A percentile compares a stretch with the other conserved stretches of the same genome.
Conservation (phyloP, 257 asterid species). For the Solanum appendiculatum region DNA sequence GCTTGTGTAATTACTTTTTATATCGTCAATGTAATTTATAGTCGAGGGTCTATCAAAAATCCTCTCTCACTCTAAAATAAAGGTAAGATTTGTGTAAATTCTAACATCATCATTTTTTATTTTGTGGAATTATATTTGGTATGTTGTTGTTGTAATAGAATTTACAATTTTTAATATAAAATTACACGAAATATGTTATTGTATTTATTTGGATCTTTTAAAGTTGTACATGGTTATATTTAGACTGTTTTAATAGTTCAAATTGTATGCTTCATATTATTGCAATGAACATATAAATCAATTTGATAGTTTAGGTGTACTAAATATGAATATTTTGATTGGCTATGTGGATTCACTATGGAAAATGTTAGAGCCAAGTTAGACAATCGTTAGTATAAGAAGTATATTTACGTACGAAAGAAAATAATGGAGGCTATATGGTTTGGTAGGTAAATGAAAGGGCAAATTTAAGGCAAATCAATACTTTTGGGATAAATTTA, state of each 20-base stretch:
- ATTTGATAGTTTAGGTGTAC: background rate
- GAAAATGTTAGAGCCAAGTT: background rate
- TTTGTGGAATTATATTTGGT: too few species aligned
- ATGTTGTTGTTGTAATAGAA: too few species aligned
- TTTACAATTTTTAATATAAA: too few species aligned
- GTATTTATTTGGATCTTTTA: too few species aligned
- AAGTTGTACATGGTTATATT: too few species aligned
- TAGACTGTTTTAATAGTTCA: background rate
- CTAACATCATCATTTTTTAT: too few species aligned
- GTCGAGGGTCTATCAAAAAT: background rate
- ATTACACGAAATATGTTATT: background rate
- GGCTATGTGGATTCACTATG: background rate
- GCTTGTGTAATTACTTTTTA: background rate
- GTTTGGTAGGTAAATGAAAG: background rate
- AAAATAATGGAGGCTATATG: background rate
- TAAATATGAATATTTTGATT: background rate
- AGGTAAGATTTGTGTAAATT: too few species aligned
- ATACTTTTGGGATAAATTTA: background rate
- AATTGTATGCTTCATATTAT: too few species aligned
- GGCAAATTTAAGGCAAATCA: background rate
- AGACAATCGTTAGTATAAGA: background rate
- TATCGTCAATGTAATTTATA: too few species aligned
- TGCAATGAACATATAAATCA: background rate
- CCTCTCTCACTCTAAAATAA: too few species aligned
- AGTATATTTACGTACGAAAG: background rate